phyloP scores from a whole-genome alignment of 306 rosid genomes.

The Ormosia semicastrata region DNA sequence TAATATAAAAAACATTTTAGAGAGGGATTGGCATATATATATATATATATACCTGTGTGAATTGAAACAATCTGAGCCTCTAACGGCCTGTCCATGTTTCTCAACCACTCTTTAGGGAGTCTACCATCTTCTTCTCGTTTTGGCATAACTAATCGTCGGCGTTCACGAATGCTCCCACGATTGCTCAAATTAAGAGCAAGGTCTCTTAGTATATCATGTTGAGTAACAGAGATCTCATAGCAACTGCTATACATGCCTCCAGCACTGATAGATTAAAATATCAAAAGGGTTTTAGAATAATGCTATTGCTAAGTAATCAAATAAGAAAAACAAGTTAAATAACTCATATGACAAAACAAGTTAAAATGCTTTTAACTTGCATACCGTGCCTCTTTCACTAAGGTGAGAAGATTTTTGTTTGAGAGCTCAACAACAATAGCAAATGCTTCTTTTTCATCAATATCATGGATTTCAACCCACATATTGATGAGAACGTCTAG shows the following conservation, averaged over 20 bases:
- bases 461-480: slow-evolving; percentile 83
- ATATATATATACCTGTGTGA: slow-evolving; percentile 86
- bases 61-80: slow-evolving; percentile 75
- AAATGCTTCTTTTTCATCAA: slow-evolving; percentile 68
- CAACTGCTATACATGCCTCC: slow-evolving; percentile 69
- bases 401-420: slow-evolving; percentile 75
- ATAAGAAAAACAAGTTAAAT: not conserved
- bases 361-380: slow-evolving; percentile 6
- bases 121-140: slow-evolving; percentile 49
- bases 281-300: slow-evolving; percentile 19
- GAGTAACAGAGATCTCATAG: slow-evolving; percentile 77
- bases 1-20: not conserved
- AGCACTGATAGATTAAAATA: slow-evolving; percentile 48
- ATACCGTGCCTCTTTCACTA: slow-evolving; percentile 75
- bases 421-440: slow-evolving; percentile 82
- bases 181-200: slow-evolving; percentile 73
- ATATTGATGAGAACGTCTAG: slow-evolving; percentile 73
- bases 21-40: not conserved
- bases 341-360: not conserved
- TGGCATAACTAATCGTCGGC: slow-evolving; percentile 75
- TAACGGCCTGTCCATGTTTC: slow-evolving; percentile 52
- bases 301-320: not conserved
- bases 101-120: slow-evolving; percentile 81
- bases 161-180: slow-evolving; percentile 35
- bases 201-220: slow-evolving; percentile 85